phyloP scores from a whole-genome alignment of 1,139 yeast genomes.

The Debaryomyces psychrophilus region DNA sequence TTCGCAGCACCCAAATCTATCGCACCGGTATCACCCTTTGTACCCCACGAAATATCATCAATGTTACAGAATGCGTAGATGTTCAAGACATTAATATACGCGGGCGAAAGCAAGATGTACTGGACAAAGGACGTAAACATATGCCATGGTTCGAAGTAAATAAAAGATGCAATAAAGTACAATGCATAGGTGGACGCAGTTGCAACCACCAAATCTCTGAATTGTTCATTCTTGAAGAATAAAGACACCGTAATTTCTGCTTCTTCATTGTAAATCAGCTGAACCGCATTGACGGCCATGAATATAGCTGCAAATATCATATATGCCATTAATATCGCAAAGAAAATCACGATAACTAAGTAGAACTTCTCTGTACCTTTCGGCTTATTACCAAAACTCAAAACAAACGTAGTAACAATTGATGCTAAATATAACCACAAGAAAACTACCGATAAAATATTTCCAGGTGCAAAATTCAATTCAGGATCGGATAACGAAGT shows the following conservation, averaged over 20 bases:
- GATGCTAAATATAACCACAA: slow-evolving; percentile 90
- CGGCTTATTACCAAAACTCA: slow-evolving; percentile 93
- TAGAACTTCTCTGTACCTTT: slow-evolving; percentile 87
- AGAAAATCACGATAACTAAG: slow-evolving; percentile 80
- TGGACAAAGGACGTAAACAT: slow-evolving; percentile 53
- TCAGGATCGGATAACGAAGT: slow-evolving; percentile 61
- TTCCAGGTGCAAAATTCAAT: slow-evolving; percentile 64
- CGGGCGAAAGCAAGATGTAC: slow-evolving; percentile 50
- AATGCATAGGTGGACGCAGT: slow-evolving; percentile 51
- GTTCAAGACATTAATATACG: slow-evolving; percentile 51
- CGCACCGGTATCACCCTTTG: slow-evolving; percentile 52
- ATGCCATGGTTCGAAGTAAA: slow-evolving; percentile 56
- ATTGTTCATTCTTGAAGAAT: slow-evolving; percentile 46
- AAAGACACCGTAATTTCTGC: slow-evolving; percentile 40
- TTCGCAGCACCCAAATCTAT: slow-evolving; percentile 56
- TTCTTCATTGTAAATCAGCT: slow-evolving; percentile 33
- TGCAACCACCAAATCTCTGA: slow-evolving; percentile 53
- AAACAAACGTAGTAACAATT: slow-evolving; percentile 84
- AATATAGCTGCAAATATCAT: slow-evolving; percentile 70
- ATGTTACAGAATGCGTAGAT: slow-evolving; percentile 55
- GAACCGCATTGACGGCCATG: slow-evolving; percentile 51
- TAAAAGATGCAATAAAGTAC: slow-evolving; percentile 49
- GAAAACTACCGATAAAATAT: slow-evolving; percentile 75
- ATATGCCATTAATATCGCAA: slow-evolving; percentile 89
- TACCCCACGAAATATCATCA: slow-evolving; percentile 56